Evolutionary conservation across 129 eudicot genomes (phyloP).

Genomic region (Centaurea solstitialis): DNA sequence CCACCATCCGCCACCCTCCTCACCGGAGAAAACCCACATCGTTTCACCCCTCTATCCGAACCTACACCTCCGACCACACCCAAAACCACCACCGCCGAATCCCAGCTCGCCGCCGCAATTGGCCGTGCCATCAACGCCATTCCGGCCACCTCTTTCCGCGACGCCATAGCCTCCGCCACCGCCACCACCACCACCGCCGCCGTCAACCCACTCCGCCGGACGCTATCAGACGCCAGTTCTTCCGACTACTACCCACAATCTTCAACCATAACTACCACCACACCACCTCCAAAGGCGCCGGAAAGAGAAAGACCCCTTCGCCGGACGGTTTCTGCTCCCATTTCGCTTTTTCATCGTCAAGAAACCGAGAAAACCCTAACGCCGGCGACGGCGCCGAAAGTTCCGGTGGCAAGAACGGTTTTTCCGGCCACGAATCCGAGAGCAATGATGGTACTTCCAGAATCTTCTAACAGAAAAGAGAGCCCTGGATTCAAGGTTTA

Average conservation of each 20-base stretch:
- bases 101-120: conserved; percentile 14
- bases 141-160: neutral
- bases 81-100: neutral
- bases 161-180: neutral
- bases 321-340: too few relatives aligned
- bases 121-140: conserved; percentile 9
- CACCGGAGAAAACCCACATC: neutral
- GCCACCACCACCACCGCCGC: too few relatives aligned
- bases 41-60: conserved; percentile 2
- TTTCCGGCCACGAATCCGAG: too few relatives aligned
- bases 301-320: too few relatives aligned
- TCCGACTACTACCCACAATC: neutral
- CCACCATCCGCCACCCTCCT: neutral
- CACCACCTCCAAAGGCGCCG: neutral
- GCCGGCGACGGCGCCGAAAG: neutral
- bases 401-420: too few relatives aligned
- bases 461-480: too few relatives aligned
- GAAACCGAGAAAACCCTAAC: too few relatives aligned
- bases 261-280: neutral
- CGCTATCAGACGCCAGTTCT: neutral
- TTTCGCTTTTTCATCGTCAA: too few relatives aligned
- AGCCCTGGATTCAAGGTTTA: too few relatives aligned
- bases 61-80: too few relatives aligned
- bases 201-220: conserved; percentile 4
- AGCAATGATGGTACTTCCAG: too few relatives aligned